Evolutionary conservation across 306 rosid genomes (phyloP).

Genomic region (Canavalia gladiata): DNA sequence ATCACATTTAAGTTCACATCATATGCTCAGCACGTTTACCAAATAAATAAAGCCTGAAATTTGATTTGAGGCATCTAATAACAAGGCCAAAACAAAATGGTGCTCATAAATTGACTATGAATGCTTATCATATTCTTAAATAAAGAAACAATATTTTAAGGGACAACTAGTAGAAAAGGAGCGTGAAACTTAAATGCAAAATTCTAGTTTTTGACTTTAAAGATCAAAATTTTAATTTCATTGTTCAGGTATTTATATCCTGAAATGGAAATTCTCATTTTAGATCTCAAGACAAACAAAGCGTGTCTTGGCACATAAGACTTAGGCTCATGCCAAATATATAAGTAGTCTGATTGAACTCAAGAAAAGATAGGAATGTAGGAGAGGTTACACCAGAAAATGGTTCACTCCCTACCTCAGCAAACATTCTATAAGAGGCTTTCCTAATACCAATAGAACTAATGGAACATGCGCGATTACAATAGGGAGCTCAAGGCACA

Average conservation of each 20-base stretch:
- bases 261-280: not conserved
- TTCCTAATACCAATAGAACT: no score
- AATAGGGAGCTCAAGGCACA: no score
- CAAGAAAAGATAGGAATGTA: no score
- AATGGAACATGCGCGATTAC: no score
- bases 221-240: not conserved
- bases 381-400: no score
- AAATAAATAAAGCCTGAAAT: conserved; percentile 20
- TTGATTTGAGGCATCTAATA: conserved; percentile 30
- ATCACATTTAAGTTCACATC: not conserved
- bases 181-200: not conserved
- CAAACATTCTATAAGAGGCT: no score
- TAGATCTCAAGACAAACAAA: not conserved
- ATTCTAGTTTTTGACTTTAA: not conserved
- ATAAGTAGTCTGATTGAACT: no score
- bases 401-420: no score
- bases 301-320: not conserved
- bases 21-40: not conserved
- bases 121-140: not conserved
- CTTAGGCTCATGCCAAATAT: not conserved
- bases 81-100: not conserved
- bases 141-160: not conserved
- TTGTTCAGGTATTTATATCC: no score
- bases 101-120: not conserved
- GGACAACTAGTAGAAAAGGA: not conserved